Conservation (phyloP, 108 stramenopile genomes). For the Nitzschia inconspicua region DNA sequence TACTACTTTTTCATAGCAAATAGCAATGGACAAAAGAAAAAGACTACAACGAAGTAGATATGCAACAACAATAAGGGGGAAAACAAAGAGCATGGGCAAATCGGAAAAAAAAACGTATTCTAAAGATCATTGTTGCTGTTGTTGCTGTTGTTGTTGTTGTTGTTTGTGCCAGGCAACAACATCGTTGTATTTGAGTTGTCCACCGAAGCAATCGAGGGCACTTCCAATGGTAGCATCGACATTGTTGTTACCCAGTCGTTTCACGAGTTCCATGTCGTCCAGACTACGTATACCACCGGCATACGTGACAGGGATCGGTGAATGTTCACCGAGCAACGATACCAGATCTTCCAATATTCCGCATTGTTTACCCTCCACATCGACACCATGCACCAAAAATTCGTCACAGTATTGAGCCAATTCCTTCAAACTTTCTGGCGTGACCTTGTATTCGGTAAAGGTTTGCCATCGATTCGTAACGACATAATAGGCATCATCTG, state of each 20-base stretch:
- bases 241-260: slow-evolving; percentile 78
- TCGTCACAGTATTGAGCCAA: slow-evolving; percentile 89
- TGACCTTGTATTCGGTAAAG: slow-evolving; percentile 81
- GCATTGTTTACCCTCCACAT: slow-evolving; percentile 95
- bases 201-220: slow-evolving; percentile 97
- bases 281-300: slow-evolving; percentile 93
- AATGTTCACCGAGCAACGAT: slow-evolving; percentile 73
- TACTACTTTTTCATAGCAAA: too few species aligned
- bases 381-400: slow-evolving; percentile 98
- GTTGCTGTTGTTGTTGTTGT: too few species aligned
- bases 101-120: too few species aligned
- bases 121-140: too few species aligned
- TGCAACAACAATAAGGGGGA: too few species aligned
- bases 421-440: slow-evolving; percentile 54
- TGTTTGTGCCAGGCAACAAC: slow-evolving; percentile 93
- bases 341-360: slow-evolving; percentile 96
- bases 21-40: too few species aligned
- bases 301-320: slow-evolving; percentile 94
- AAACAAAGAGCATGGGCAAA: too few species aligned
- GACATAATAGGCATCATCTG: slow-evolving; percentile 74
- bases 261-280: slow-evolving; percentile 87
- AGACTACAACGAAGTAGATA: too few species aligned
- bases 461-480: slow-evolving; percentile 97
- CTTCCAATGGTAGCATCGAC: slow-evolving; percentile 97
- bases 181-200: slow-evolving; percentile 83